Evolutionary conservation across 768 basidiomycete genomes (phyloP).

Genomic region (Tulasnella calospora): DNA sequence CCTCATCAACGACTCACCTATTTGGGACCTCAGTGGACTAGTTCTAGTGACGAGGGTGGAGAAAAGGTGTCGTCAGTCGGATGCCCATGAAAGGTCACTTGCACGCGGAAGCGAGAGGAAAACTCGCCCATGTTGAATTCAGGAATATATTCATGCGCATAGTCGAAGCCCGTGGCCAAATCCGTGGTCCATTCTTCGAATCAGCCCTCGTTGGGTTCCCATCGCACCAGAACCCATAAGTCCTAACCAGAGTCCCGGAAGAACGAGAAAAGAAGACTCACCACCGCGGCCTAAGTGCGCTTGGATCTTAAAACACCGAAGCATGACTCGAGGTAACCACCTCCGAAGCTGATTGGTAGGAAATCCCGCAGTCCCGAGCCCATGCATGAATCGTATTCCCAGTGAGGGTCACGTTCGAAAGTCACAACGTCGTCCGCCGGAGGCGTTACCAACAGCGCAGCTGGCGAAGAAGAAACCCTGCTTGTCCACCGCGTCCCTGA

Average conservation of each 20-base stretch:
- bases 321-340: not conserved
- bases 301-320: slow-evolving; percentile 28
- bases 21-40: slow-evolving; percentile 29
- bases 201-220: slow-evolving; percentile 24
- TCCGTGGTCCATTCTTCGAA: slow-evolving; percentile 29
- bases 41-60: not conserved
- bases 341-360: slow-evolving; percentile 21
- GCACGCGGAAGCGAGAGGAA: not conserved
- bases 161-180: slow-evolving; percentile 15
- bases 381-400: not conserved
- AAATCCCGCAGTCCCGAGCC: slow-evolving; percentile 6
- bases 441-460: not conserved
- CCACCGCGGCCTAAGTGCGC: slow-evolving; percentile 28
- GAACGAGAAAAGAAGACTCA: not conserved
- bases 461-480: too few species aligned
- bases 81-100: not conserved
- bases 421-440: not conserved
- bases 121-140: slow-evolving; percentile 14
- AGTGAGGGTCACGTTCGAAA: not conserved
- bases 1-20: slow-evolving; percentile 8
- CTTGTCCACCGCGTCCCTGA: too few species aligned
- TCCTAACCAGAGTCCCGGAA: not conserved
- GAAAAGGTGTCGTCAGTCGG: not conserved
- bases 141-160: slow-evolving; percentile 3
- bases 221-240: not conserved